Base-by-base conservation (phyloP, 2,329 filamentous ascomycete species). In the Claviceps pusilla region DNA sequence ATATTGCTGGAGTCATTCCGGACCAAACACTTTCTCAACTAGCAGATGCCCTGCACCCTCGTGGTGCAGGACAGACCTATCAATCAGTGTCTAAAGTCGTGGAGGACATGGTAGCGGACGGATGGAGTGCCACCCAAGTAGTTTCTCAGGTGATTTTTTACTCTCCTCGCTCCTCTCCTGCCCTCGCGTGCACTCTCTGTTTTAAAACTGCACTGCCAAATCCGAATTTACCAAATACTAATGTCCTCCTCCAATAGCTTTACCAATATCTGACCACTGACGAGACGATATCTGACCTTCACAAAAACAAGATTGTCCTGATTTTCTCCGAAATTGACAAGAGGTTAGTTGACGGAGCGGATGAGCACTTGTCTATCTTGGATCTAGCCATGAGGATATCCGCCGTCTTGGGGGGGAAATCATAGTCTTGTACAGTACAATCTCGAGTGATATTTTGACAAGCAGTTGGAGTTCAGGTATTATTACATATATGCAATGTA, bases 291-390 rank as follows among this genome's bases (percentile, higher is more conserved):
- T 80, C 82, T 0, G 89, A 96, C 64, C 70, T 80, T 12, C 87
- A 95, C 65, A 98, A 98, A 73, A 94, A 91, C 65, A 84, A 84
- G 67, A 91, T 98, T 56, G 84, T 91, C 50, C 76, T 87, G 58
- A 76, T 91, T 3, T 98, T 98, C 65, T 96, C 90, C 0, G 90
- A 97, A 68, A 78, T 91, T 33, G 93, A 99, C 66, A 97, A 97
- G 76, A 79, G 93, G 59, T 71, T 98, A 49, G 86, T 95, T 6
- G 94, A 99, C 68, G 93, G 93, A 9, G 86, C 90, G 2, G 93
- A 98, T 65, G 93, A 98, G 71, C 91, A 98, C 66, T 73, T 98
- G 29, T 89, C 87, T 1, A 86, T 97, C 56, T 72, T 98, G 37
- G 91, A 98, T 68, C 66, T 97, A 59, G 78, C 86, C 7, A 75